A percentile compares a stretch with the other conserved stretches of the same genome.
These are phyloP conservation scores for Actinomucor elegans DNA, from an alignment of 371 early-diverging fungal genomes.

Conservation along the genomic window DNA sequence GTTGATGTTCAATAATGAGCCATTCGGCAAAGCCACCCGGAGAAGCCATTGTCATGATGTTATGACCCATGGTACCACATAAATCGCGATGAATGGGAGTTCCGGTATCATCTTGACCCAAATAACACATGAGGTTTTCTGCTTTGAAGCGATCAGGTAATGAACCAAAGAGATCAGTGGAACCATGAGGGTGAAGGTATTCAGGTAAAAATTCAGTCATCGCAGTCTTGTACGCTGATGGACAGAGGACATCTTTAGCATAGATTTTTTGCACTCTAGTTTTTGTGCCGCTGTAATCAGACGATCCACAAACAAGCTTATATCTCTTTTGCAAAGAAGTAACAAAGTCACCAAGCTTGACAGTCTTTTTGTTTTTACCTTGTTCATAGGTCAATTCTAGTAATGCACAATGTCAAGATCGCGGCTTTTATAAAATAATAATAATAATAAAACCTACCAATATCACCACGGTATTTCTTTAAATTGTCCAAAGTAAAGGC, in stretches of 20 bases:
- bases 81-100: conserved; percentile 41
- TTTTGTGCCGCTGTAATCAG: background rate
- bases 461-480: conserved; percentile 17
- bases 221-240: conserved; percentile 7
- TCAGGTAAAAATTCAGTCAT: conserved; percentile 22
- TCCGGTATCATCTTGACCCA: conserved; percentile 30
- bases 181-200: conserved; percentile 25
- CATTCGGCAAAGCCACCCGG: conserved; percentile 31
- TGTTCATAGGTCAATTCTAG: too few species aligned
- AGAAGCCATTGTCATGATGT: conserved; percentile 29
- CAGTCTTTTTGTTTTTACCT: background rate
- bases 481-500: conserved; percentile 38
- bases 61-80: conserved; percentile 43
- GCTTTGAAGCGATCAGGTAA: conserved; percentile 27
- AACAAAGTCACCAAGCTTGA: background rate
- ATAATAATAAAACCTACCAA: conserved; percentile 25
- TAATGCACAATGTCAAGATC: too few species aligned
- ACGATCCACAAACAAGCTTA: background rate
- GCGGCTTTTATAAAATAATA: too few species aligned
- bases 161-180: conserved; percentile 21
- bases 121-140: conserved; percentile 41
- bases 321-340: background rate
- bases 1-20: conserved; percentile 21
- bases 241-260: conserved; percentile 35
- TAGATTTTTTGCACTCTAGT: conserved; percentile 3